These are phyloP conservation scores for Tuber melanosporum DNA, from an alignment of 495 filamentous ascomycete species.

Conservation along the genomic window DNA sequence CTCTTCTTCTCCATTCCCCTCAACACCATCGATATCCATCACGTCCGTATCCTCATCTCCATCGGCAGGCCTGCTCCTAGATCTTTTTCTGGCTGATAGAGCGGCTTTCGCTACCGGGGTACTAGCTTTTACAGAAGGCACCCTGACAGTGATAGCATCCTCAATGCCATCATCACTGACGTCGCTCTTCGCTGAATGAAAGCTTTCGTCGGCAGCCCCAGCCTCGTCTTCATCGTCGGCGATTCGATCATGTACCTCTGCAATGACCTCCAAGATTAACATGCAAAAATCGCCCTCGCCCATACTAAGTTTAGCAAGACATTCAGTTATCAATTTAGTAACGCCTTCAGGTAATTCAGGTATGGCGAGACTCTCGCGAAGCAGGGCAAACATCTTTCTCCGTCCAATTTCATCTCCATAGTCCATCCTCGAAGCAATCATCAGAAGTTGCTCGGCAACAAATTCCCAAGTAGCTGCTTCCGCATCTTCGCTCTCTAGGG, in stretches of 20 bases:
- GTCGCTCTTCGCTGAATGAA: constrained; percentile 83
- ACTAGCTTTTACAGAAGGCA: constrained; percentile 1
- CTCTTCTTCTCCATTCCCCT: constrained; percentile 46
- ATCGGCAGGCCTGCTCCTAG: constrained; percentile 6
- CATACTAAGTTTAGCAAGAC: constrained; percentile 65
- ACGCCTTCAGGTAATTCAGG: constrained; percentile 85
- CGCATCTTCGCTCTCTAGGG: constrained; percentile 60
- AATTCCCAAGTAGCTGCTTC: constrained; percentile 74
- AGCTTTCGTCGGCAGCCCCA: constrained; percentile 63
- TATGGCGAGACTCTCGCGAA: constrained; percentile 76
- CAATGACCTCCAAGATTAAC: constrained; percentile 84
- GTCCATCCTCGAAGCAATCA: constrained; percentile 84
- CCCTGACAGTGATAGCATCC: constrained; percentile 39
- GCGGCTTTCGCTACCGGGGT: not conserved
- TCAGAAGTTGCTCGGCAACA: constrained; percentile 85
- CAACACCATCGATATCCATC: constrained; percentile 46
- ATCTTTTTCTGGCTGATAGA: constrained; percentile 7
- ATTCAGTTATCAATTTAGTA: constrained; percentile 79
- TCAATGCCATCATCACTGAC: constrained; percentile 55
- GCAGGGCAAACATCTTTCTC: constrained; percentile 84
- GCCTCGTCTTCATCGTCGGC: constrained; percentile 56
- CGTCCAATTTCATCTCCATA: constrained; percentile 93
- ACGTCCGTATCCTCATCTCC: constrained; percentile 28
- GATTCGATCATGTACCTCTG: constrained; percentile 91
- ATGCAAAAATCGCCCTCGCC: constrained; percentile 91